A percentile compares a stretch with the other conserved stretches of the same genome.
Evolutionary conservation across 2,329 filamentous ascomycete species (phyloP).

Genomic region (Eutypa lata): DNA sequence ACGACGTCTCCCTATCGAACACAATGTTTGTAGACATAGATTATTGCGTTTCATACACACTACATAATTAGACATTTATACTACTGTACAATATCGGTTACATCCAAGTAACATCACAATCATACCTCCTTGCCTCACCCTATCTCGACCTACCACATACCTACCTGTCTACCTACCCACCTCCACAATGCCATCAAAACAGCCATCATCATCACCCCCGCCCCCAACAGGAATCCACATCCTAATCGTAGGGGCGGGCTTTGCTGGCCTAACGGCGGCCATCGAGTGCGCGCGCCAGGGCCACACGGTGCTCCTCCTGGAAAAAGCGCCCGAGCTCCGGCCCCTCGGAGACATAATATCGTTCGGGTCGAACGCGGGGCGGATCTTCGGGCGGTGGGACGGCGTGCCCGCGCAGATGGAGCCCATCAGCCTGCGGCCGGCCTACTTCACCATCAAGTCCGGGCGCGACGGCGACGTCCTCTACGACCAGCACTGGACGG

Average conservation of each 20-base stretch:
- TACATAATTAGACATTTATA: too few species aligned
- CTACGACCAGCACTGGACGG: slow-evolving; percentile 42
- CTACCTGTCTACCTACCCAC: too few species aligned
- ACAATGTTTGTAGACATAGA: too few species aligned
- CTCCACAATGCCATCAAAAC: slow-evolving; percentile 6
- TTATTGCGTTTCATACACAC: too few species aligned
- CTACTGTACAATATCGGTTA: too few species aligned
- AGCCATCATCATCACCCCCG: slow-evolving; percentile 21
- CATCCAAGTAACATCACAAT: too few species aligned
- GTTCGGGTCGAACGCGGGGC: slow-evolving; percentile 55
- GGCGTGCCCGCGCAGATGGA: slow-evolving; percentile 46
- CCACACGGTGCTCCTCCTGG: slow-evolving; percentile 43
- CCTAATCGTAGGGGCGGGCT: slow-evolving; percentile 50
- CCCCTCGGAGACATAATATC: slow-evolving; percentile 48
- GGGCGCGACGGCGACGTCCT: slow-evolving; percentile 46
- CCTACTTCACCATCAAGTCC: slow-evolving; percentile 48
- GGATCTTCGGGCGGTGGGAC: slow-evolving; percentile 56
- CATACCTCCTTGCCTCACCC: too few species aligned
- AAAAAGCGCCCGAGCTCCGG: slow-evolving; percentile 42
- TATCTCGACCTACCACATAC: too few species aligned
- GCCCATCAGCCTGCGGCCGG: slow-evolving; percentile 40
- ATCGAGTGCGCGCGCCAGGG: slow-evolving; percentile 58
- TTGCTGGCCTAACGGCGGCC: slow-evolving; percentile 56
- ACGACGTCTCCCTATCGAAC: too few species aligned
- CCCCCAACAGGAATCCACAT: slow-evolving; percentile 41